Conservation (phyloP, 495 filamentous ascomycete genomes). For the Bombardia bombarda region DNA sequence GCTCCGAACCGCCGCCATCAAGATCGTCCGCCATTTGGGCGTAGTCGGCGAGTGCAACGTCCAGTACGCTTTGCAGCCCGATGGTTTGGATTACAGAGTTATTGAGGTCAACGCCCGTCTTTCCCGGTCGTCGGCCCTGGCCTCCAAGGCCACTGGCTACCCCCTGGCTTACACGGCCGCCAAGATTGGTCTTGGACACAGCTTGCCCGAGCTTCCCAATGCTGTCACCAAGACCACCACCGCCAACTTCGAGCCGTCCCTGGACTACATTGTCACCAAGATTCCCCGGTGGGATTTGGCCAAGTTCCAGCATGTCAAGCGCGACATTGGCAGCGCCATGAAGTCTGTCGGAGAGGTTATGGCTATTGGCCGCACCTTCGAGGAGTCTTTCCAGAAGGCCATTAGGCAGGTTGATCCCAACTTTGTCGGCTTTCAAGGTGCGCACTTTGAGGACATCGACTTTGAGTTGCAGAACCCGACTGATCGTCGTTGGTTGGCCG, state of each 20-base stretch:
- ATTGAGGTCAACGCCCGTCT: constrained; percentile 98
- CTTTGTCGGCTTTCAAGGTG: constrained; percentile 90
- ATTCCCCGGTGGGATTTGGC: constrained; percentile 95
- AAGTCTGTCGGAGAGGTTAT: constrained; percentile 99
- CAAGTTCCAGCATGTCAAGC: constrained; percentile 98
- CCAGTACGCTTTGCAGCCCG: constrained; percentile 91
- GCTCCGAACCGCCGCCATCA: constrained; percentile 92
- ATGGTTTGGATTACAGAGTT: constrained; percentile 91
- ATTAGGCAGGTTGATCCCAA: constrained; percentile 91
- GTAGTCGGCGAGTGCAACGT: constrained; percentile 98
- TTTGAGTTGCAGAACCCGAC: constrained; percentile 84
- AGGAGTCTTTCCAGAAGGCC: constrained; percentile 99
- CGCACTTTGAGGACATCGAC: constrained; percentile 87
- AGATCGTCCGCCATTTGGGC: constrained; percentile 90
- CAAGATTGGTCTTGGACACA: constrained; percentile 94
- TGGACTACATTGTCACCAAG: constrained; percentile 97
- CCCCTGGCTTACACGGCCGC: constrained; percentile 94
- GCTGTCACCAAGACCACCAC: constrained; percentile 98
- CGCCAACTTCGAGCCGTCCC: constrained; percentile 94
- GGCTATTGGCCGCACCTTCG: constrained; percentile 96
- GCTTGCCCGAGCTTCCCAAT: constrained; percentile 88
- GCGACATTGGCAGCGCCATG: constrained; percentile 95
- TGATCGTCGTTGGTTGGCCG: constrained; percentile 91
- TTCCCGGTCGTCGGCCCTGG: constrained; percentile 90
- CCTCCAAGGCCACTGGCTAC: constrained; percentile 96